Conservation (phyloP, 73 alveolate genomes). For the Paramecium primaurelia region DNA sequence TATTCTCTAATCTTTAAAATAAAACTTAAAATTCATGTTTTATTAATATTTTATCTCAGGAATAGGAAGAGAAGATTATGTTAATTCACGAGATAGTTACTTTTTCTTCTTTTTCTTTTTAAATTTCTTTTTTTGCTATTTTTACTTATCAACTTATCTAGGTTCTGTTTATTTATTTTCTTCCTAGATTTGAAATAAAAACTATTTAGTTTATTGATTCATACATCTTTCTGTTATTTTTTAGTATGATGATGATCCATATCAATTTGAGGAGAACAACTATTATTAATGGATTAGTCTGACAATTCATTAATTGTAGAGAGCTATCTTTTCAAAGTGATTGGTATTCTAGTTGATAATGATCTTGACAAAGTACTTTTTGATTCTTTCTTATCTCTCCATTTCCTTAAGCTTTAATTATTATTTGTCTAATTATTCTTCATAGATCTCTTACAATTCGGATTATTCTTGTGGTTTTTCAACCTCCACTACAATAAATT, state of each 20-base stretch:
- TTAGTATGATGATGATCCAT: neutral
- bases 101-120: neutral
- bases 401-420: neutral
- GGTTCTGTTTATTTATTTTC: neutral
- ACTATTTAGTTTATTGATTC: neutral
- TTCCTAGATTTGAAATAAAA: neutral
- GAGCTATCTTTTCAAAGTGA: neutral
- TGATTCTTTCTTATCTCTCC: neutral
- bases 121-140: neutral
- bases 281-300: neutral
- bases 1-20: conserved; percentile 4
- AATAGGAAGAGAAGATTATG: neutral
- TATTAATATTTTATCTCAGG: neutral
- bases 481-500: neutral
- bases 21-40: neutral
- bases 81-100: neutral
- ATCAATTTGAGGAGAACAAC: neutral
- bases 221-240: neutral
- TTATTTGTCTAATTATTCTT: neutral
- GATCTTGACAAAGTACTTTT: neutral
- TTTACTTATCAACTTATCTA: neutral
- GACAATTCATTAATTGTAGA: neutral
- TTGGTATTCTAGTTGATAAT: neutral
- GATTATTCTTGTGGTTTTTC: neutral
- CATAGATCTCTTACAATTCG: neutral